These are phyloP conservation scores for Russula compacta DNA, from an alignment of 768 basidiomycete species.

Conservation along the genomic window DNA sequence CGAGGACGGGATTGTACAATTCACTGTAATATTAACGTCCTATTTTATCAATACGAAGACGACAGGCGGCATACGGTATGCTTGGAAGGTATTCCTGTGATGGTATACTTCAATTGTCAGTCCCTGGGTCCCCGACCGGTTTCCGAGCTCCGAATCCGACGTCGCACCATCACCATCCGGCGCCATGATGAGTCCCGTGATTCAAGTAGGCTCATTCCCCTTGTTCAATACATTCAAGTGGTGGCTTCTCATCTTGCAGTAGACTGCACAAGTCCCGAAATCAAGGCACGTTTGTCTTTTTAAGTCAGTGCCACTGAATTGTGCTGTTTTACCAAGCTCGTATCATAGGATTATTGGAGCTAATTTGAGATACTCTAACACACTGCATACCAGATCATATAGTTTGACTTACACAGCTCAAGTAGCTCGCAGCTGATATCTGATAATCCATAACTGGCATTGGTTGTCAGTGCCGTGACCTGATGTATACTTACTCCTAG, in stretches of 20 bases:
- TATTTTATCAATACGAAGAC: neutral
- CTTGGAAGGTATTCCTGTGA: neutral
- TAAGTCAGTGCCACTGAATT: neutral
- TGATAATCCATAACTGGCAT: neutral
- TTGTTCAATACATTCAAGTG: neutral
- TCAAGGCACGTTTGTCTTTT: too few species aligned
- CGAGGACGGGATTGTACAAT: too few species aligned
- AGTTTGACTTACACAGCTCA: neutral
- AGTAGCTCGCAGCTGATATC: neutral
- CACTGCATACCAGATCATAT: neutral
- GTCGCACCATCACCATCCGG: neutral
- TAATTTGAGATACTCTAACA: neutral
- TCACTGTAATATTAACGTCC: too few species aligned
- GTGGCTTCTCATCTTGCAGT: neutral
- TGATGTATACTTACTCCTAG: neutral
- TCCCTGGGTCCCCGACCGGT: neutral
- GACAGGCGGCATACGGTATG: neutral
- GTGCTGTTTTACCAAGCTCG: neutral
- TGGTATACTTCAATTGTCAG: too few species aligned
- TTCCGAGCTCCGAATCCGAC: neutral
- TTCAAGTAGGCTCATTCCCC: neutral
- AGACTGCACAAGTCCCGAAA: neutral
- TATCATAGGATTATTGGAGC: neutral
- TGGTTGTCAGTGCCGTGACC: neutral
- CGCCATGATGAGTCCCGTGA: neutral